phyloP scores from a whole-genome alignment of 257 asterid species.

The Lantana camara region DNA sequence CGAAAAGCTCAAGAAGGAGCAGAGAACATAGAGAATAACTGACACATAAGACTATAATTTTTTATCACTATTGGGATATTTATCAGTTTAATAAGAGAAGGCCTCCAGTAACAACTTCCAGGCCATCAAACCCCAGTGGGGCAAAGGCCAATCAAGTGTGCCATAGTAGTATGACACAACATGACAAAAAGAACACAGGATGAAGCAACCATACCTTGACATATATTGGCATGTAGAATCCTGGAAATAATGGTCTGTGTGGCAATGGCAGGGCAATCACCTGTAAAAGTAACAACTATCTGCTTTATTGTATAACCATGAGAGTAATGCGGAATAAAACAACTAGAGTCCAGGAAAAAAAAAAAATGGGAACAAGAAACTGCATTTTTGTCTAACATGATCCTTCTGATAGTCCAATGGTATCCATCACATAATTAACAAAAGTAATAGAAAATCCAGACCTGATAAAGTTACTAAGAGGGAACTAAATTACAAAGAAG shows the following conservation, averaged over 20 bases:
- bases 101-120: background rate
- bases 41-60: background rate
- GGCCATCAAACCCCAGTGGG: too few relatives aligned
- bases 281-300: conserved; percentile 25
- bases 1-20: conserved; percentile 3
- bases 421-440: background rate
- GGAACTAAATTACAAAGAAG: background rate
- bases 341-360: too few relatives aligned
- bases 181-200: background rate
- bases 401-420: conserved; percentile 8
- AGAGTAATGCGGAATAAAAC: conserved; percentile 1
- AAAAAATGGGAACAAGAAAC: conserved; percentile 13
- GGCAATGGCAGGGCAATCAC: conserved; percentile 39
- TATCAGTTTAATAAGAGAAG: conserved; percentile 3
- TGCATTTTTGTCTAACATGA: background rate
- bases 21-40: background rate
- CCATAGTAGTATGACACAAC: background rate
- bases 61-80: background rate
- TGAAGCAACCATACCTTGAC: conserved; percentile 73
- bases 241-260: conserved; percentile 67
- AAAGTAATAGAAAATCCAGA: background rate
- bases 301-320: conserved; percentile 4
- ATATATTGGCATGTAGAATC: conserved; percentile 92
- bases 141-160: background rate
- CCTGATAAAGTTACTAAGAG: background rate